A percentile compares a stretch with the other conserved stretches of the same genome.
phyloP scores from a whole-genome alignment of 108 stramenopile species.

The Aurantiochytrium sp. region DNA sequence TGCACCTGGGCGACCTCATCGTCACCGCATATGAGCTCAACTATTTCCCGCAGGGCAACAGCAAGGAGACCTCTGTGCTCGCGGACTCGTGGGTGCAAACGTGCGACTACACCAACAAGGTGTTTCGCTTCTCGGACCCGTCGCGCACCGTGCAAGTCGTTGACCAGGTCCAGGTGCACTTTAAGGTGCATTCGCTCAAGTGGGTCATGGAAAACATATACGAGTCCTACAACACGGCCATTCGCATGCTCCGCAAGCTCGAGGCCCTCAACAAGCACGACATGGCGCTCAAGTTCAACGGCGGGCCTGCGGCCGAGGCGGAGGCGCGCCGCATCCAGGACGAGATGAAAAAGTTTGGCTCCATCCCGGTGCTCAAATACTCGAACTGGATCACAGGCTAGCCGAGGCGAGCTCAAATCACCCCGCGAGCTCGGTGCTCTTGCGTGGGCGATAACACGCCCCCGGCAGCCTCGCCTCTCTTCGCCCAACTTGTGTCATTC shows the following conservation, averaged over 20 bases:
- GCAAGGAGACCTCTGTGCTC: not conserved
- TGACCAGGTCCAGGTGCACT: constrained; percentile 21
- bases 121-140: not conserved
- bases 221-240: not conserved
- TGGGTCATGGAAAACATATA: constrained; percentile 20
- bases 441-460: too few species aligned
- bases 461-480: too few species aligned
- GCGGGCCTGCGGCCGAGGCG: not conserved
- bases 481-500: too few species aligned
- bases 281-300: not conserved
- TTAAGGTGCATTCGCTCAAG: constrained; percentile 1
- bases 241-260: not conserved
- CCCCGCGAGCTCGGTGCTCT: too few species aligned
- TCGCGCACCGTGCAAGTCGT: not conserved
- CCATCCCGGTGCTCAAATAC: not conserved
- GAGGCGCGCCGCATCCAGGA: not conserved
- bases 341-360: constrained; percentile 3
- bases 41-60: not conserved
- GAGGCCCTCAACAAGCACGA: constrained; percentile 19
- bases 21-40: constrained; percentile 8
- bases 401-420: not conserved
- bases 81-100: not conserved
- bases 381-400: not conserved
- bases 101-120: constrained; percentile 16
- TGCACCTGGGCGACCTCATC: not conserved